Evolutionary conservation across 2,329 filamentous ascomycete genomes (phyloP).

Genomic region (Biscogniauxia mediterranea): DNA sequence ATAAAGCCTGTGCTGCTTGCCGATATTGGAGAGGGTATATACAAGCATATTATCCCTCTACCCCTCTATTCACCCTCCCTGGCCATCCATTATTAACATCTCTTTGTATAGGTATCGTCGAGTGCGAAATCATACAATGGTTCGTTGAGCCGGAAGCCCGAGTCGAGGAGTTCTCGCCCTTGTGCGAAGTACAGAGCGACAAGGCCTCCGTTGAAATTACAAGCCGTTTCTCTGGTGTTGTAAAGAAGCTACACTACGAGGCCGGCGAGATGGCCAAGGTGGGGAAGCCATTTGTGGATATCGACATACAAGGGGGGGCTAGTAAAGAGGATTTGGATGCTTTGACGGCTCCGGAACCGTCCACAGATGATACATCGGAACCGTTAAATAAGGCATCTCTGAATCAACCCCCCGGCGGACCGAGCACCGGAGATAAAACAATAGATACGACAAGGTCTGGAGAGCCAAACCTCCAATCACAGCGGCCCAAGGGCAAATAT

Average conservation of each 20-base stretch:
- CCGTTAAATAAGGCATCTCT: conserved; percentile 23
- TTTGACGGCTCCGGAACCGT: conserved; percentile 36
- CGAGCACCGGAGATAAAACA: conserved; percentile 7
- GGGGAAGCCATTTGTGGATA: conserved; percentile 90
- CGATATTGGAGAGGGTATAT: conserved; percentile 79
- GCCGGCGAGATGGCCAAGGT: conserved; percentile 95
- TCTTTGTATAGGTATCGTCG: conserved; percentile 74
- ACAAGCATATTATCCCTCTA: neutral
- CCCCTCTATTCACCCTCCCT: conserved; percentile 9
- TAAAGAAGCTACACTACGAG: conserved; percentile 95
- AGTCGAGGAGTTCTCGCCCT: conserved; percentile 95
- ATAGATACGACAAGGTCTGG: conserved; percentile 10
- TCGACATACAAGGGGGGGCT: conserved; percentile 81
- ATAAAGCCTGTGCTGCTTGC: conserved; percentile 80
- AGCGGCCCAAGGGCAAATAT: conserved; percentile 57
- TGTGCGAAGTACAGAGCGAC: conserved; percentile 98
- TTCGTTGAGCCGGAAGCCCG: conserved; percentile 94
- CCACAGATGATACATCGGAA: conserved; percentile 28
- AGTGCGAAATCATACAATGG: conserved; percentile 99
- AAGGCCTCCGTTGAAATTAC: conserved; percentile 92
- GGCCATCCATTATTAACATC: conserved; percentile 6
- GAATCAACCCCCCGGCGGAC: conserved; percentile 18
- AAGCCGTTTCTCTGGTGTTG: conserved; percentile 89
- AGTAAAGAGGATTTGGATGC: conserved; percentile 57
- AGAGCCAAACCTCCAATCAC: conserved; percentile 15